Base-by-base conservation (phyloP, 2,329 filamentous ascomycete genomes). In the Fusarium tricinctum region DNA sequence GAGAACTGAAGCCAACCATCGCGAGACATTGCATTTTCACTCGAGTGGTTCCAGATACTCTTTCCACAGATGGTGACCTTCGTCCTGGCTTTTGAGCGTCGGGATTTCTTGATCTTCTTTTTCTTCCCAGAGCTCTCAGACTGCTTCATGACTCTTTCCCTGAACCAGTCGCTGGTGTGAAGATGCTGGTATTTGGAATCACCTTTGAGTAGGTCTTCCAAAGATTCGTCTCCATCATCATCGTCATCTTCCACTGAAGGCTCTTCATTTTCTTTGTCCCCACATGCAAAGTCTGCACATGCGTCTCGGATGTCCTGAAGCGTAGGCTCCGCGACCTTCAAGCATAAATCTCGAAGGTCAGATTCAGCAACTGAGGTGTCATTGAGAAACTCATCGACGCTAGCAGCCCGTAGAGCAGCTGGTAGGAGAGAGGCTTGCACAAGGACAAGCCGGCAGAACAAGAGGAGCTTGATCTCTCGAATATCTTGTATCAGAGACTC, bases 1-100 rank as follows among this genome's bases (percentile, higher is more conserved):
- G 72, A 74, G 47, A 76, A 76, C n/a, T 76, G 74, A 6, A 76
- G 64, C 74, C 74, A 76, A 4, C 74, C 73, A n/a, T 76, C 74
- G 50, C 74, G 64, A 3, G 74, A 74, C 74, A 76, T 76, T 4
- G 74, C 69, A 6, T 68, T 74, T 28, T 75, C 71, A 26, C 73
- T 76, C 4, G 74, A 62, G 20, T 76, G 72, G 26, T 75, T 72
- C 72, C 74, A 76, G n/a, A 76, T 73, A 26, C 56, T 74, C 23
- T 72, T 74, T 8, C 72, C 73, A 12, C 73, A 76, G 8, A 76
- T 66, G 0, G 53, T 73, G 0, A 76, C 67, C 22, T 73, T 75
- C 8, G 63, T 58, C n/a, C 70, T 75, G 13, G 66, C 57, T 42
- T 59, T 73, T 15, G 42, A 30, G 8, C 50, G n/a, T 12, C 22